Evolutionary conservation across 805 yeast genomes (phyloP), one percentile per base, ranked within the genome.

Genomic region (Nakazawaea pomicola): DNA sequence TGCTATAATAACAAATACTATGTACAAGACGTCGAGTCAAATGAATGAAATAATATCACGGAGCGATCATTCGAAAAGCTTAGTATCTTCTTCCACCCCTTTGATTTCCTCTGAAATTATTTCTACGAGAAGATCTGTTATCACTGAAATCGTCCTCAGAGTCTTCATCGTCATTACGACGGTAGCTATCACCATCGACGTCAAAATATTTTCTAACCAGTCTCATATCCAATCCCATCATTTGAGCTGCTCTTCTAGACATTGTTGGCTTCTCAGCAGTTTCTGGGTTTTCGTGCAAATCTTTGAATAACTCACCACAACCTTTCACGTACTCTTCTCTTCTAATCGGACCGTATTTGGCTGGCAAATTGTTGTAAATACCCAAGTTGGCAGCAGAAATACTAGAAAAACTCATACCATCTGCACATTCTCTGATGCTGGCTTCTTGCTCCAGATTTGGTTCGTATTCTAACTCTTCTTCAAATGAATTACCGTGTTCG

Each of bases 401-500:
- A 49, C 62, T 62, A 46, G 62, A 55, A 45, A 52, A 57, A 12
- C 69, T 65, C n/a, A 66, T 53, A 18, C 64, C 47, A 32, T 46
- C 39, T 6, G 47, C 44, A 1, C 58, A 49, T 9, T 65, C 47
- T 32, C 54, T 58, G 10, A 56, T 51, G 17, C 53, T 44, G 8
- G 53, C 52, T 6, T 52, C 57, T 46, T 63, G 68, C 28, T 64
- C 71, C 11, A 54, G 54, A 27, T 54, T 55, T 12, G 65, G 54
- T 27, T 62, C 64, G 48, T 69, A 74, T 8, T 64, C 58, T 24
- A 52, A 54, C 41, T 58, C 65, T 33, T 72, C 68, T 11, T 65
- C 53, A 45, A 86, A 80, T 23, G 56, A 60, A 52, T 87, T 76
- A 34, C 78, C 79, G 54, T 74, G 76, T 43, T 69, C 58, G 36